Percentiles rank a stretch among this genome's conserved stretches.
Evolutionary conservation across 2,329 filamentous ascomycete genomes (phyloP).

Genomic region (Niveomyces coronatus): DNA sequence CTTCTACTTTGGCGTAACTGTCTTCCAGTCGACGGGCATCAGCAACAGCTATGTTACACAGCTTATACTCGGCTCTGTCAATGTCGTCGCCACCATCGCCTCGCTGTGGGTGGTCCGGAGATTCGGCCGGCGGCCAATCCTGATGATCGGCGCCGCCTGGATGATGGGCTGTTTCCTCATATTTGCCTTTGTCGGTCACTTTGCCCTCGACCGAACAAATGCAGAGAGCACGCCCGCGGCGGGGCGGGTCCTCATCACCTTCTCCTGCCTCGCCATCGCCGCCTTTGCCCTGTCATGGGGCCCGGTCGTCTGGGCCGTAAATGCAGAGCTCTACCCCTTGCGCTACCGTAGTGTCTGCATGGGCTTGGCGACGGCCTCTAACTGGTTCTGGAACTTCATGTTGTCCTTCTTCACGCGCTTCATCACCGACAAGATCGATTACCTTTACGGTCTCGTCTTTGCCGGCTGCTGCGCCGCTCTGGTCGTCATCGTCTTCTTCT

Average conservation of each 20-base stretch:
- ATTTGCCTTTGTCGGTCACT: constrained; percentile 40
- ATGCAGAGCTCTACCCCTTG: constrained; percentile 54
- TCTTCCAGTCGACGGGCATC: constrained; percentile 57
- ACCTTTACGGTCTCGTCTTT: constrained; percentile 62
- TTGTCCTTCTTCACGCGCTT: constrained; percentile 54
- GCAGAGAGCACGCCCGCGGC: constrained; percentile 35
- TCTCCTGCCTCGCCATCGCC: constrained; percentile 58
- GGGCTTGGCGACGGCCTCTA: constrained; percentile 45
- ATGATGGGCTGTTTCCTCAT: constrained; percentile 43
- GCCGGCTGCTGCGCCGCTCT: constrained; percentile 55
- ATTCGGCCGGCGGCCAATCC: constrained; percentile 50
- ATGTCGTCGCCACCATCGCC: constrained; percentile 54
- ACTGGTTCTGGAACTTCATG: constrained; percentile 58
- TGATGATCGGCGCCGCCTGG: constrained; percentile 54
- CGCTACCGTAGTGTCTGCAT: constrained; percentile 45
- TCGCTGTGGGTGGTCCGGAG: constrained; percentile 57
- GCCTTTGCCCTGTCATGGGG: constrained; percentile 62
- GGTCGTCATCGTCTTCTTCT: constrained; percentile 60
- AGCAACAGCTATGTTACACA: constrained; percentile 55
- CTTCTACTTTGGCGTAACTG: constrained; percentile 56
- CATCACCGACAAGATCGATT: constrained; percentile 60
- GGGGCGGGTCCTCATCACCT: constrained; percentile 53
- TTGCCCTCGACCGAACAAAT: constrained; percentile 29
- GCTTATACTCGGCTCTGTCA: constrained; percentile 58
- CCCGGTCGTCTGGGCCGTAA: constrained; percentile 56